These are phyloP conservation scores for Fomitopsis serialis DNA, from an alignment of 768 basidiomycete genomes.

Conservation along the genomic window DNA sequence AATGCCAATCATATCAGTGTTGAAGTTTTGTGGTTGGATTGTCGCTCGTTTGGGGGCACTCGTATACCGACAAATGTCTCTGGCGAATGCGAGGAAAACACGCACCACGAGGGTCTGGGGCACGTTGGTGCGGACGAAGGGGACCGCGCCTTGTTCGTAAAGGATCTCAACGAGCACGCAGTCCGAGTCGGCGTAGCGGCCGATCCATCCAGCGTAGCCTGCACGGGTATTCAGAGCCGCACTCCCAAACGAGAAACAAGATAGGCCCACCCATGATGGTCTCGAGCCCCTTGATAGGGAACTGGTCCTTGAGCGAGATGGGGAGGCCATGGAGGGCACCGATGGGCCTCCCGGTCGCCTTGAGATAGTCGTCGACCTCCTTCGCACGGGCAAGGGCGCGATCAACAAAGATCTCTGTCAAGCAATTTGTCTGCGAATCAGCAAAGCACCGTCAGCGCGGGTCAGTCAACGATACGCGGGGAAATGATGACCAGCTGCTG, in stretches of 20 bases:
- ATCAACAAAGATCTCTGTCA: conserved; percentile 46
- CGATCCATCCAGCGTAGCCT: conserved; percentile 55
- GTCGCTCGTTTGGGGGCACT: no score
- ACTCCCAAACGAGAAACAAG: background rate
- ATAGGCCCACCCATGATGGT: conserved; percentile 44
- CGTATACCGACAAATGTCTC: no score
- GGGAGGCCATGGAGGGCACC: conserved; percentile 44
- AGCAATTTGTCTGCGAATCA: conserved; percentile 36
- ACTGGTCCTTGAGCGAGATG: conserved; percentile 42
- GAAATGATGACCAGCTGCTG: conserved; percentile 35
- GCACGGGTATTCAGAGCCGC: no score
- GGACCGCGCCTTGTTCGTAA: conserved; percentile 50
- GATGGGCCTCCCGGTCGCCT: conserved; percentile 32
- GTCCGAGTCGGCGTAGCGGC: conserved; percentile 39
- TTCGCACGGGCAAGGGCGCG: conserved; percentile 35
- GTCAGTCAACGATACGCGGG: background rate
- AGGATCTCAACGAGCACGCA: conserved; percentile 49
- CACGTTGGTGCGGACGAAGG: conserved; percentile 51
- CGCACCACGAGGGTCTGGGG: conserved; percentile 50
- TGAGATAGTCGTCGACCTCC: conserved; percentile 36
- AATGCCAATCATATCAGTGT: no score
- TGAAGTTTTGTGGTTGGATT: no score
- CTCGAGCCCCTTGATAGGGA: conserved; percentile 56
- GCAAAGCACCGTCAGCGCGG: background rate
- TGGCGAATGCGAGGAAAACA: no score